These are phyloP conservation scores for Strobilomyces dryophilus DNA, from an alignment of 768 basidiomycete species.

Conservation along the genomic window DNA sequence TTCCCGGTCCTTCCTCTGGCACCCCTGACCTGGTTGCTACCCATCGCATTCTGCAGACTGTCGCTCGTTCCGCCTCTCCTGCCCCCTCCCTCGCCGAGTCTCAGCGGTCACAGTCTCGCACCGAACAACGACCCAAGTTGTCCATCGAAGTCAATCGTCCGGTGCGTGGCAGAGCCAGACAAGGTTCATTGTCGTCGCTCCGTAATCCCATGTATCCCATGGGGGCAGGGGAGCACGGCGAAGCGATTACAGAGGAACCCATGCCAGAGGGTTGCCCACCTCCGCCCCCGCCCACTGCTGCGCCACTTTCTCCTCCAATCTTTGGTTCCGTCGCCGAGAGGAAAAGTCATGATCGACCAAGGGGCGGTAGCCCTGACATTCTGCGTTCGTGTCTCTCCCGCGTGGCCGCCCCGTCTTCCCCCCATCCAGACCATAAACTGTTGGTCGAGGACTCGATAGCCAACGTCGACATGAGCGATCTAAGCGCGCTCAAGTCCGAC, in stretches of 20 bases:
- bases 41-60: constrained; percentile 31
- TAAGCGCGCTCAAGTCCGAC: constrained; percentile 28
- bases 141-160: constrained; percentile 15
- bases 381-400: constrained; percentile 17
- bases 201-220: constrained; percentile 19
- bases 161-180: constrained; percentile 17
- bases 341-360: constrained; percentile 7
- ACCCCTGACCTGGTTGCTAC: constrained; percentile 43
- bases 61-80: constrained; percentile 19
- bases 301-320: constrained; percentile 1
- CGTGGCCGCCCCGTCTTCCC: background rate
- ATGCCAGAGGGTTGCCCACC: background rate
- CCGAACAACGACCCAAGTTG: constrained; percentile 13
- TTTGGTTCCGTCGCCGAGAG: constrained; percentile 7
- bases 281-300: background rate
- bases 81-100: constrained; percentile 18
- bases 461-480: constrained; percentile 30
- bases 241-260: constrained; percentile 20
- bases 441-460: constrained; percentile 25
- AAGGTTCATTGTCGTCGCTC: constrained; percentile 28
- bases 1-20: constrained; percentile 61
- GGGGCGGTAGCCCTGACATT: constrained; percentile 20
- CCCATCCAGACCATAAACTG: constrained; percentile 1
- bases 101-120: constrained; percentile 16
- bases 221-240: constrained; percentile 2